Conservation (phyloP, 2,329 filamentous ascomycete genomes). For the Colletotrichum sp. region DNA sequence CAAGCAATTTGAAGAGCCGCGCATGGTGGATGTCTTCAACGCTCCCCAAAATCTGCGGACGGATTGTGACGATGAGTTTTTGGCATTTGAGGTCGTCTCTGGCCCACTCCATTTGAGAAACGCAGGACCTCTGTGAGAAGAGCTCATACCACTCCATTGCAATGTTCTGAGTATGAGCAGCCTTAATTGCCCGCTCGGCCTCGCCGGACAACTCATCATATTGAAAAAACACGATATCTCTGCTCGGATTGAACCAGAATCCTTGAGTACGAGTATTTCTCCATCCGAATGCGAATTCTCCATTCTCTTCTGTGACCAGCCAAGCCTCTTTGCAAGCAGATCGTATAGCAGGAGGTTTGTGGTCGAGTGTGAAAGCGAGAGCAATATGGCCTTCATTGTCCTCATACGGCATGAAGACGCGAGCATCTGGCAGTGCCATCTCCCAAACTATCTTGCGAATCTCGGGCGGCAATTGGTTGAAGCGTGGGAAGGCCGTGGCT, state of each 20-base stretch:
- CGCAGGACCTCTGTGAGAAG: background rate
- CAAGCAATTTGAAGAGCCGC: background rate
- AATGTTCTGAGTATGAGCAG: background rate
- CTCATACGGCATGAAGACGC: slow-evolving; percentile 26
- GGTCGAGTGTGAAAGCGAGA: too few relatives aligned
- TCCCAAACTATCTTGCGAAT: background rate
- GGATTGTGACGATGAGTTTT: background rate
- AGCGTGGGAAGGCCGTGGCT: background rate
- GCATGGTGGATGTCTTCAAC: accelerated
- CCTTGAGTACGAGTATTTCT: background rate
- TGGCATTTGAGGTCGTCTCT: background rate
- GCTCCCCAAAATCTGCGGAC: accelerated
- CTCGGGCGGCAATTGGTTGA: background rate
- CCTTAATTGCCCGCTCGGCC: accelerated
- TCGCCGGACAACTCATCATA: background rate
- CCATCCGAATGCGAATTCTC: background rate
- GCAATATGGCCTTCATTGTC: background rate
- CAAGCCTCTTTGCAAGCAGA: background rate
- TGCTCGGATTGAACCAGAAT: background rate
- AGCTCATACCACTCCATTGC: background rate
- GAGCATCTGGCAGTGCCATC: background rate
- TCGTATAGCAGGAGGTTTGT: background rate
- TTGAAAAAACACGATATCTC: background rate
- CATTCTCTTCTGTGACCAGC: background rate
- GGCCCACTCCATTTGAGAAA: background rate